Evolutionary conservation across 352 stramenopile species (phyloP).

Genomic region (Phytopythium ostracodes): DNA sequence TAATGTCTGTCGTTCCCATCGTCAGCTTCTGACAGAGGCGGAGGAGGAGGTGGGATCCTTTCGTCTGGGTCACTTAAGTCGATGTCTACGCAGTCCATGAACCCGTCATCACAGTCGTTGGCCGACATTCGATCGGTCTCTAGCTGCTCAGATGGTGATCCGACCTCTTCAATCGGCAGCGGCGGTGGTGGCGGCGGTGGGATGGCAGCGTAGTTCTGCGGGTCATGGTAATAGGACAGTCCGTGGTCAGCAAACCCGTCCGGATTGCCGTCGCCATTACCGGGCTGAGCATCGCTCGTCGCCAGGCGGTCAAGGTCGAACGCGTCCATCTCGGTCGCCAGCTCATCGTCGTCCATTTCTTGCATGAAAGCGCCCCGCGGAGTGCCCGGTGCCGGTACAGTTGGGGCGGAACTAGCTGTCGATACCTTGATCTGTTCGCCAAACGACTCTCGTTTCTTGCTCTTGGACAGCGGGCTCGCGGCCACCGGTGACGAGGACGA

Average conservation of each 20-base stretch:
- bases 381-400: slow-evolving; percentile 9
- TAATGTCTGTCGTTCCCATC: neutral
- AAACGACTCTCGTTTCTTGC: neutral
- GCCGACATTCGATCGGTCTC: neutral
- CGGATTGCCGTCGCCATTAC: slow-evolving; percentile 6
- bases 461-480: neutral
- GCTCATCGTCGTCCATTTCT: slow-evolving; percentile 52
- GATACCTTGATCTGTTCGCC: neutral
- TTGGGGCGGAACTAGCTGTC: neutral
- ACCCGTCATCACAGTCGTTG: slow-evolving; percentile 15
- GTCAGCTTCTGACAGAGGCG: slow-evolving; percentile 10
- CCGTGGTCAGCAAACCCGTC: slow-evolving; percentile 45
- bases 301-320: slow-evolving; percentile 12
- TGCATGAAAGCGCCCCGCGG: slow-evolving; percentile 55
- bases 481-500: neutral
- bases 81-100: slow-evolving; percentile 10
- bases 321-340: slow-evolving; percentile 23
- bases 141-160: neutral
- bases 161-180: neutral
- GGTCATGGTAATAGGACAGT: slow-evolving; percentile 56
- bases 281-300: neutral
- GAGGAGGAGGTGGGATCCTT: slow-evolving; percentile 5
- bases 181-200: slow-evolving; percentile 19
- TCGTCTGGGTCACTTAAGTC: slow-evolving; percentile 10
- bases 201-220: slow-evolving; percentile 12